Percentiles rank a stretch among this genome's conserved stretches.
These are phyloP conservation scores for Endoconidiophora laricicola DNA, from an alignment of 2,329 filamentous ascomycete species.

Conservation along the genomic window DNA sequence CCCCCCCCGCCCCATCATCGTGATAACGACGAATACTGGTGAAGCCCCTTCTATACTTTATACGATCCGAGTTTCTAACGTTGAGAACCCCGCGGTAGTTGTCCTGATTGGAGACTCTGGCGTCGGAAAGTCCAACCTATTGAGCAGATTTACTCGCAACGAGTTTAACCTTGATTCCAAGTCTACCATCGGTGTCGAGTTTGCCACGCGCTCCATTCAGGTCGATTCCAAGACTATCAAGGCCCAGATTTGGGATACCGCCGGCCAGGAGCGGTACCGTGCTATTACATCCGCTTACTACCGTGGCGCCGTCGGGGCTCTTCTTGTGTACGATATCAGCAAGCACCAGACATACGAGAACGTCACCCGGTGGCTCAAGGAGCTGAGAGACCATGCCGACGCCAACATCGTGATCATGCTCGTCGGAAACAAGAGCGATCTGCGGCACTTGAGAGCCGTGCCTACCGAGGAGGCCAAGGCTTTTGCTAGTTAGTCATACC, in stretches of 20 bases:
- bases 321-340: slow-evolving; percentile 98
- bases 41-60: neutral
- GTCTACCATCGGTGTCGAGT: slow-evolving; percentile 98
- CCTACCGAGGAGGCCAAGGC: slow-evolving; percentile 95
- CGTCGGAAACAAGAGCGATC: slow-evolving; percentile 99
- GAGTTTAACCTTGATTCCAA: slow-evolving; percentile 99
- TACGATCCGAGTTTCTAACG: slow-evolving; percentile 18
- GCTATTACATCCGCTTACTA: slow-evolving; percentile 99
- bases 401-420: slow-evolving; percentile 99
- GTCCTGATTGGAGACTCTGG: slow-evolving; percentile 98
- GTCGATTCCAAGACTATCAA: slow-evolving; percentile 99
- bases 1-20: slow-evolving; percentile 6
- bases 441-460: slow-evolving; percentile 91
- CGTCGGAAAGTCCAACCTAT: slow-evolving; percentile 98
- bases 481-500: slow-evolving; percentile 62
- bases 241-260: slow-evolving; percentile 99
- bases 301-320: slow-evolving; percentile 86
- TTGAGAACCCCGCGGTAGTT: slow-evolving; percentile 36
- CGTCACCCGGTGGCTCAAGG: slow-evolving; percentile 97
- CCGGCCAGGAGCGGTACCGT: slow-evolving; percentile 95
- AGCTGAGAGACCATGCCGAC: slow-evolving; percentile 92
- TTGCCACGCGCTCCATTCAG: slow-evolving; percentile 95
- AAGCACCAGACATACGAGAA: slow-evolving; percentile 99
- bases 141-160: slow-evolving; percentile 98
- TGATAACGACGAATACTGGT: neutral